Conservation (phyloP, 2,329 filamentous ascomycete species). For the Cladorrhinum sp. region DNA sequence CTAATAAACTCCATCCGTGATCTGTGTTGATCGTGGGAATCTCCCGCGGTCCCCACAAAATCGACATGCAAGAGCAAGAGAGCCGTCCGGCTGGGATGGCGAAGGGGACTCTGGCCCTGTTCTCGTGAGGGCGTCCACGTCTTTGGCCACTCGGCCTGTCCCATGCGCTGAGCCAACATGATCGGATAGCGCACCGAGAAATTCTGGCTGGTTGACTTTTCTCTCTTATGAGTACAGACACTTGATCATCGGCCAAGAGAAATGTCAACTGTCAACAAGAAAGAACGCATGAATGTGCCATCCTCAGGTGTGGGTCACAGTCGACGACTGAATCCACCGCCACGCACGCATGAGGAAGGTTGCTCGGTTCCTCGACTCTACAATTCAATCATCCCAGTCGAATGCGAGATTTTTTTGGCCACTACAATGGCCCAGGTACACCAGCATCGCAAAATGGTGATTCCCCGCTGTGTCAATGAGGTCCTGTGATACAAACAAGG, state of each 20-base stretch:
- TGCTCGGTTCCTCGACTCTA: neutral
- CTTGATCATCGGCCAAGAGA: neutral
- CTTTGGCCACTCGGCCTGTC: neutral
- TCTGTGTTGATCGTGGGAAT: constrained; percentile 1
- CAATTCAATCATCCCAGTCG: too few species aligned
- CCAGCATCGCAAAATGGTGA: neutral
- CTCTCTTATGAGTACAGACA: neutral
- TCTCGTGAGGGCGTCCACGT: neutral
- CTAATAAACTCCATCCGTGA: neutral
- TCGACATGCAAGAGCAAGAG: neutral
- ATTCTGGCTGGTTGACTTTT: neutral
- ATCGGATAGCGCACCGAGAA: neutral
- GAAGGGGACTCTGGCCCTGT: neutral
- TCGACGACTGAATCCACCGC: neutral
- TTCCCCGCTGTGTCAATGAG: neutral
- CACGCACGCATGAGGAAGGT: neutral
- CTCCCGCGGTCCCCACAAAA: neutral
- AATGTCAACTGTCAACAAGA: neutral
- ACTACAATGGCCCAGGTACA: neutral
- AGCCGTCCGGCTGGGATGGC: constrained; percentile 3
- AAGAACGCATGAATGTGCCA: neutral
- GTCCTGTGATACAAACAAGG: neutral
- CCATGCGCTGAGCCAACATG: neutral
- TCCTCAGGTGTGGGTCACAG: neutral
- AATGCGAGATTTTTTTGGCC: neutral